Percentiles rank a stretch among this genome's conserved stretches.
Conservation (phyloP, 768 basidiomycete species). For the Termitomyces sp. region DNA sequence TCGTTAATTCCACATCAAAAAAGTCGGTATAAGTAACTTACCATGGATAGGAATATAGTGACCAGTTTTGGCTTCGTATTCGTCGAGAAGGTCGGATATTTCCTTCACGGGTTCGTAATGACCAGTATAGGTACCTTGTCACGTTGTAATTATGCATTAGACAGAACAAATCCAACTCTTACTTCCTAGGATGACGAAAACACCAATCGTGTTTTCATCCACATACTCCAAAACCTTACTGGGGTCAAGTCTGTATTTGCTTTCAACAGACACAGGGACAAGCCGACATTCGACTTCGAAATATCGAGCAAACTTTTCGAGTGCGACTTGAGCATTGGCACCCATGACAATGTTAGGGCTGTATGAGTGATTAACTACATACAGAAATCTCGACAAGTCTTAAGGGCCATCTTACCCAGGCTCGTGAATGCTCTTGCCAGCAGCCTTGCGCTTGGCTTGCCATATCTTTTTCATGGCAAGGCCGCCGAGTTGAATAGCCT, state of each 20-base stretch:
- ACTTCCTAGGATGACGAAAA: constrained; percentile 50
- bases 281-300: constrained; percentile 63
- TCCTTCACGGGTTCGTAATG: constrained; percentile 79
- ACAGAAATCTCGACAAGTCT: neutral
- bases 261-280: constrained; percentile 45
- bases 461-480: constrained; percentile 71
- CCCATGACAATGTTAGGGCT: constrained; percentile 65
- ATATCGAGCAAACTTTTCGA: constrained; percentile 70
- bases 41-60: constrained; percentile 65
- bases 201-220: constrained; percentile 72
- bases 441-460: constrained; percentile 62
- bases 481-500: constrained; percentile 72
- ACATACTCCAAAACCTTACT: constrained; percentile 60
- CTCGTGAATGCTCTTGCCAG: constrained; percentile 67
- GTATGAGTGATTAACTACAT: neutral
- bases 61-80: constrained; percentile 58
- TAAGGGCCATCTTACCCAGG: constrained; percentile 47
- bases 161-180: constrained; percentile 11
- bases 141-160: constrained; percentile 49
- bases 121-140: constrained; percentile 54
- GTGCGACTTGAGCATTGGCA: constrained; percentile 68
- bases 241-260: constrained; percentile 51
- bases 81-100: constrained; percentile 70
- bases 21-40: constrained; percentile 36
- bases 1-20: constrained; percentile 32